phyloP scores from a whole-genome alignment of 768 basidiomycete genomes.

The Gloeostereum incarnatum region DNA sequence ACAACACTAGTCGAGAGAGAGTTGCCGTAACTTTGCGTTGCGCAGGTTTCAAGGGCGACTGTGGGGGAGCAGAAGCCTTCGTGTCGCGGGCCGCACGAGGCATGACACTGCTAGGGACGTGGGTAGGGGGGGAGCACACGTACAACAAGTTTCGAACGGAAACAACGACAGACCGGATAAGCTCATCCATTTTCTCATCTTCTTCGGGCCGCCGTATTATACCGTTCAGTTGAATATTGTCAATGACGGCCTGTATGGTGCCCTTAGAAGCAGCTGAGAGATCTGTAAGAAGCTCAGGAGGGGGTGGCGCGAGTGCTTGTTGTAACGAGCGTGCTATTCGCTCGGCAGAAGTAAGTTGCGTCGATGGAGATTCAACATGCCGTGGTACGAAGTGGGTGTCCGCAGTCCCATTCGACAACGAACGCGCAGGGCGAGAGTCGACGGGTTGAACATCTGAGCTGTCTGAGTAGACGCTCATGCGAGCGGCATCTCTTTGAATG shows the following conservation, averaged over 20 bases:
- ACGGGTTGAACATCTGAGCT: slow-evolving; percentile 63
- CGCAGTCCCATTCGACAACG: slow-evolving; percentile 1
- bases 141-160: slow-evolving; percentile 76
- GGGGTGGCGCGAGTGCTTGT: slow-evolving; percentile 43
- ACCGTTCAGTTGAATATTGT: slow-evolving; percentile 42
- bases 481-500: slow-evolving; percentile 27
- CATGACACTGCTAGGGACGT: slow-evolving; percentile 48
- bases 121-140: slow-evolving; percentile 47
- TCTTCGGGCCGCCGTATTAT: slow-evolving; percentile 41
- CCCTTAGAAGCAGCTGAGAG: slow-evolving; percentile 48
- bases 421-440: slow-evolving; percentile 16
- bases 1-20: slow-evolving; percentile 81
- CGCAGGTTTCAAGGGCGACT: slow-evolving; percentile 63
- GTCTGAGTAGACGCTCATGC: slow-evolving; percentile 68
- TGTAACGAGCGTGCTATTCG: slow-evolving; percentile 60
- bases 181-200: slow-evolving; percentile 47
- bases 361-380: no score
- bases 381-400: slow-evolving; percentile 13
- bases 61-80: slow-evolving; percentile 31
- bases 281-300: slow-evolving; percentile 51
- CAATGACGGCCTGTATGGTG: slow-evolving; percentile 54
- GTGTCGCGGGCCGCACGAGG: slow-evolving; percentile 39
- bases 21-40: slow-evolving; percentile 86
- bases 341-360: slow-evolving; percentile 57
- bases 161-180: slow-evolving; percentile 55